phyloP scores from a whole-genome alignment of 768 basidiomycete genomes.

The Boletus huronensis region DNA sequence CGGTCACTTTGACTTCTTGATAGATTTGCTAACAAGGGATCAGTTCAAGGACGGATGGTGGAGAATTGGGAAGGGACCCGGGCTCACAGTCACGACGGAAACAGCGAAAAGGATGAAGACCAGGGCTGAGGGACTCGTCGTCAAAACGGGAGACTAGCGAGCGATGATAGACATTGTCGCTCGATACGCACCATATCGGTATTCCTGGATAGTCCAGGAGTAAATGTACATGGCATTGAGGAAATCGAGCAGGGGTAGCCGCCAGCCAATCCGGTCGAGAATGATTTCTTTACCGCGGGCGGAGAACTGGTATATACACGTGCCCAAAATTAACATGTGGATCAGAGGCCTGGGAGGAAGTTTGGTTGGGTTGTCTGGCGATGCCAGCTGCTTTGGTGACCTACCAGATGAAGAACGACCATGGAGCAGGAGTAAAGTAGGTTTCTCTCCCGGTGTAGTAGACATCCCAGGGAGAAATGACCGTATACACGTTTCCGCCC shows the following conservation, averaged over 20 bases:
- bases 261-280: constrained; percentile 64
- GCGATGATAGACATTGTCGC: not conserved
- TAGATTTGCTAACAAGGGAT: constrained; percentile 54
- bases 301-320: constrained; percentile 59
- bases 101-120: constrained; percentile 43
- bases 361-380: not conserved
- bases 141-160: constrained; percentile 5
- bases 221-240: constrained; percentile 65
- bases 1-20: constrained; percentile 59
- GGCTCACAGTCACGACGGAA: constrained; percentile 48
- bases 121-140: constrained; percentile 25
- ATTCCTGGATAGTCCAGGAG: constrained; percentile 53
- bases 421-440: constrained; percentile 64
- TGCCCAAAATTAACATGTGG: constrained; percentile 64
- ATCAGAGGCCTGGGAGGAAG: constrained; percentile 47
- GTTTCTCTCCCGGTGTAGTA: constrained; percentile 54
- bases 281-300: constrained; percentile 52
- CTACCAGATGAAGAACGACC: constrained; percentile 61
- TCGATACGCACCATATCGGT: constrained; percentile 36
- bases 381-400: constrained; percentile 8
- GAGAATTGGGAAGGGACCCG: too few relatives aligned
- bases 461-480: constrained; percentile 49
- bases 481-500: constrained; percentile 58
- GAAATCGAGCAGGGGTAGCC: constrained; percentile 58
- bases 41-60: not conserved